Percentiles rank a stretch among this genome's conserved stretches.
Evolutionary conservation across 768 basidiomycete genomes (phyloP).

Genomic region (Mycena rebaudengoi): DNA sequence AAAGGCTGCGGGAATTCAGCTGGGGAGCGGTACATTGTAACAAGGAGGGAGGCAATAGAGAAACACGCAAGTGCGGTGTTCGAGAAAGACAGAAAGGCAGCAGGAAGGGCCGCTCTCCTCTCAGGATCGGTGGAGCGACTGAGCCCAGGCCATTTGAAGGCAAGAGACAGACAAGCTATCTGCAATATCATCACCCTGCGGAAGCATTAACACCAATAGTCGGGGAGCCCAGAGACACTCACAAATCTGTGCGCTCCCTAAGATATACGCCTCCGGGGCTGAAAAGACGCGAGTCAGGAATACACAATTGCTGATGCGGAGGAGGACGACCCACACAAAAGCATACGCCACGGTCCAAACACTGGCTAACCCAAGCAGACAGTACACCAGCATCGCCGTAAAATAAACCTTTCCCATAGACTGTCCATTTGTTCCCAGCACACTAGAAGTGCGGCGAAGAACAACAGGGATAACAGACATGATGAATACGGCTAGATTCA

Average conservation of each 20-base stretch:
- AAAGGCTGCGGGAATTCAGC: constrained; percentile 59
- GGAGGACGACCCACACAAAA: constrained; percentile 58
- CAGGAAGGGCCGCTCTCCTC: constrained; percentile 11
- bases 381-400: constrained; percentile 65
- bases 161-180: constrained; percentile 56
- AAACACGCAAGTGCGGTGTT: constrained; percentile 47
- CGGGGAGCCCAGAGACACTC: constrained; percentile 36
- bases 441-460: constrained; percentile 54
- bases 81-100: constrained; percentile 36
- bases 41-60: constrained; percentile 57
- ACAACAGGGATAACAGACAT: constrained; percentile 69
- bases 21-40: constrained; percentile 65
- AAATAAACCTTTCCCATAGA: constrained; percentile 56
- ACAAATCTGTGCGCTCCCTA: constrained; percentile 82
- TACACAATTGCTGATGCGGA: background rate
- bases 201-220: constrained; percentile 7
- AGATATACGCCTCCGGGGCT: constrained; percentile 75
- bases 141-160: constrained; percentile 51
- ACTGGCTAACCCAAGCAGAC: constrained; percentile 70
- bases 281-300: too few species aligned
- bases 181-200: constrained; percentile 64
- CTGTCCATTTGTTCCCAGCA: constrained; percentile 40
- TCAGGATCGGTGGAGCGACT: constrained; percentile 10
- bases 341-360: constrained; percentile 92
- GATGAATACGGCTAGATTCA: constrained; percentile 67